Base-by-base conservation (phyloP, 1,284 basidiomycete genomes). In the Jaminaea rosea region DNA sequence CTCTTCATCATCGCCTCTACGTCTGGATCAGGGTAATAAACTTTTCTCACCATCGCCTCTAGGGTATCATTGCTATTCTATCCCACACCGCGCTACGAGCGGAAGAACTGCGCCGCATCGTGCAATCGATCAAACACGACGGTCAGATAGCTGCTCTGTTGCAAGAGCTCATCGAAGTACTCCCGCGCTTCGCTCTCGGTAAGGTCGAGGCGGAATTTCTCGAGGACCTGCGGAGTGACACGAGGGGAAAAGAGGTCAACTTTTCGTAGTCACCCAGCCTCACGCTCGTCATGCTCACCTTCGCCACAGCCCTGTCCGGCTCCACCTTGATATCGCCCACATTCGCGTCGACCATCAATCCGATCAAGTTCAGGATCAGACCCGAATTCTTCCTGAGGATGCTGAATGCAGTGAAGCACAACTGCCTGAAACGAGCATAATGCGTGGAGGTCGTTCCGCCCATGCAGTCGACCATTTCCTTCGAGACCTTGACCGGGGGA, bases 401-500 rank as follows among this genome's bases (percentile, higher is more conserved):
- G 52, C 86, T 88, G 76, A 97, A 98, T 0, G 91, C 93, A 3
- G 92, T 97, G 74, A 92, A 91, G 75, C 90, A 94, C 61, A 94
- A 85, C 59, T 84, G 86, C 76, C 93, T 92, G 83, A 99, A 99
- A 31, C 91, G 84, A 24, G 83, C 82, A 74, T 98, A 91, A 91
- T 69, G 86, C 81, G n/a, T 87, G 82, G 31, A 69, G 5, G 49
- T 36, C 1, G 71, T 53, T 4, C 94, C 93, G 15, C 94, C 94
- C 92, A 99, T 96, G 7, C 87, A 92, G 69, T 99, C 94, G 0
- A 98, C 90, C 94, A 98, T 99, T 73, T 98, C 94, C 66, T 94
- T 93, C 77, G 91, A 94, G 26, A 99, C 87, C 75, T 99, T 99
- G 65, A 98, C 91, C 1, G 91, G 88, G 1, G 94, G 94, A 4